Evolutionary conservation across 2,329 filamentous ascomycete genomes (phyloP).

Genomic region (Aspergillus sp.): DNA sequence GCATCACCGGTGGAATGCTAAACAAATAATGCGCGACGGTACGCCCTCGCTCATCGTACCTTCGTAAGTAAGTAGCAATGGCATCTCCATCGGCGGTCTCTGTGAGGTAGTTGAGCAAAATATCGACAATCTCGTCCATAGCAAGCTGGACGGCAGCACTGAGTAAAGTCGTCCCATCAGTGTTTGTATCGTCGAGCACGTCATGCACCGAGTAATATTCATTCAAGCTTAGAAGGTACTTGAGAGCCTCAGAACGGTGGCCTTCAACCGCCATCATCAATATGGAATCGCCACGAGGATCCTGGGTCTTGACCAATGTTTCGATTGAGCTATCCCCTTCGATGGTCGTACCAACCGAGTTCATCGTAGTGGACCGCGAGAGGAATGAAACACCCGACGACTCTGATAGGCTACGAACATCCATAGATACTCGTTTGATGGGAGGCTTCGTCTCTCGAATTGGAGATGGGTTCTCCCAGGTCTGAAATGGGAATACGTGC

Average conservation of each 20-base stretch:
- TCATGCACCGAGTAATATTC: constrained; percentile 71
- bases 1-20: constrained; percentile 79
- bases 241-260: constrained; percentile 68
- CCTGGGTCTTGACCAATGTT: constrained; percentile 56
- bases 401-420: constrained; percentile 82
- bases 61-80: constrained; percentile 67
- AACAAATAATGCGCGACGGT: constrained; percentile 96
- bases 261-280: constrained; percentile 82
- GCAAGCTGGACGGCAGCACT: constrained; percentile 88
- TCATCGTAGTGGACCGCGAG: constrained; percentile 75
- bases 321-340: constrained; percentile 87
- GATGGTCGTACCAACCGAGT: constrained; percentile 69
- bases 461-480: constrained; percentile 49
- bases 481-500: constrained; percentile 91
- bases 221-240: constrained; percentile 74
- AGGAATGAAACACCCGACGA: constrained; percentile 80
- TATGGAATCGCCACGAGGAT: constrained; percentile 74
- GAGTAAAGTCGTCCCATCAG: constrained; percentile 83
- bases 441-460: constrained; percentile 50
- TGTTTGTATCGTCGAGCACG: constrained; percentile 81
- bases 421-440: constrained; percentile 82
- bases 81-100: constrained; percentile 55
- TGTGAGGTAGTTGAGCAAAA: constrained; percentile 70
- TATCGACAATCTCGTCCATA: constrained; percentile 70
- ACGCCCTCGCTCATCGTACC: constrained; percentile 80